Evolutionary conservation across 352 stramenopile species (phyloP).

Genomic region (Pythium apleroticum): DNA sequence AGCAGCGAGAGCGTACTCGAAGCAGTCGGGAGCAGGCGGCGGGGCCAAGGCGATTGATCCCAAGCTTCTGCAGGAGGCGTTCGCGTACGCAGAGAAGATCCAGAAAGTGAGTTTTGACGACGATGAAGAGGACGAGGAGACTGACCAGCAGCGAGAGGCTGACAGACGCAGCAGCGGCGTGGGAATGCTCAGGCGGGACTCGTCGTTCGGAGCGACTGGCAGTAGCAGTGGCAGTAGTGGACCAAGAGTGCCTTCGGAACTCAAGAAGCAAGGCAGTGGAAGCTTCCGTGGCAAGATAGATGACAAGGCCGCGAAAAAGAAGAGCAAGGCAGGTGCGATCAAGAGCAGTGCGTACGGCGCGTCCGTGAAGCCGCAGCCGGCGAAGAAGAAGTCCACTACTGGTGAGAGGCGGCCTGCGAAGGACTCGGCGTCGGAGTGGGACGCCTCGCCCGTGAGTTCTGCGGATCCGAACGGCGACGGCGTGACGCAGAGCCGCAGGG

Average conservation of each 20-base stretch:
- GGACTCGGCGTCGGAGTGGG: slow-evolving; percentile 18
- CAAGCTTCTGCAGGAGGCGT: slow-evolving; percentile 70
- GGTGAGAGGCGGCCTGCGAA: slow-evolving; percentile 20
- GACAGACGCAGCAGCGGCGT: slow-evolving; percentile 2
- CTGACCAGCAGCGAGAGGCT: slow-evolving; percentile 28
- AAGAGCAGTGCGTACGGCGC: slow-evolving; percentile 37
- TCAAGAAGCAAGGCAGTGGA: slow-evolving; percentile 18
- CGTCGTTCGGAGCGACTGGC: slow-evolving; percentile 3
- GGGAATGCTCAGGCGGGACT: slow-evolving; percentile 13
- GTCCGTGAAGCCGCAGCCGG: slow-evolving; percentile 33
- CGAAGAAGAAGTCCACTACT: slow-evolving; percentile 38
- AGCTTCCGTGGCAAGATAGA: slow-evolving; percentile 9
- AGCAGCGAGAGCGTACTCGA: slow-evolving; percentile 13
- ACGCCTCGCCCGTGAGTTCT: slow-evolving; percentile 32
- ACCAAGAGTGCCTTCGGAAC: slow-evolving; percentile 4
- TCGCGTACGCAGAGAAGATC: slow-evolving; percentile 67
- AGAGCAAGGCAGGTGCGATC: slow-evolving; percentile 25
- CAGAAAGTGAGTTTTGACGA: slow-evolving; percentile 47
- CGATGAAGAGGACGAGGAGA: slow-evolving; percentile 38
- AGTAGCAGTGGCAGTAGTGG: background rate
- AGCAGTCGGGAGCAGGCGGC: background rate
- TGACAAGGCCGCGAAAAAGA: slow-evolving; percentile 32
- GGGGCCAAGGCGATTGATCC: slow-evolving; percentile 51
- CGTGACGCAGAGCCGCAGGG: slow-evolving; percentile 15
- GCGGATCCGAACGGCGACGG: slow-evolving; percentile 20